Percentiles rank a stretch among this genome's conserved stretches.
Conservation (phyloP, 1,284 basidiomycete species). For the Xerocomus nothofagi region DNA sequence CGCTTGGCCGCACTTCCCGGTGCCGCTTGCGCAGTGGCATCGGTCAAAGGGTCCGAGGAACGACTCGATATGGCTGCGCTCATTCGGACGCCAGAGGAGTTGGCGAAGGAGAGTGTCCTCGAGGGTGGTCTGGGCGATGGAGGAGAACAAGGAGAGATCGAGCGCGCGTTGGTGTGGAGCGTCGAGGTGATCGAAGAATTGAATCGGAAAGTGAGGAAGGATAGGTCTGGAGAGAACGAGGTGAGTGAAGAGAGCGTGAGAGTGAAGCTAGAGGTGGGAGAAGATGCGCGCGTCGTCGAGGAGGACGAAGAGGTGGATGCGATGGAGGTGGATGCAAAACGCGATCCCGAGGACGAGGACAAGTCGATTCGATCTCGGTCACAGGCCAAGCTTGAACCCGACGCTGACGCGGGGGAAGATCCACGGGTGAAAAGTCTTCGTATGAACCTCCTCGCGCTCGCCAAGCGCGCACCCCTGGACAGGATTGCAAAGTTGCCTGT, state of each 20-base stretch:
- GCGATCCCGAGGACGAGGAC: conserved; percentile 3
- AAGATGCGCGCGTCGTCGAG: not conserved
- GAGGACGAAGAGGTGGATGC: conserved; percentile 10
- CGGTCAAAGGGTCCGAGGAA: conserved; percentile 43
- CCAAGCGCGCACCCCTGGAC: conserved; percentile 71
- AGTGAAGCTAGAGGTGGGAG: conserved; percentile 18
- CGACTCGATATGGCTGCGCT: conserved; percentile 69
- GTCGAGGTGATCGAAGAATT: conserved; percentile 28
- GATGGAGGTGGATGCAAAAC: conserved; percentile 29
- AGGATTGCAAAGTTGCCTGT: conserved; percentile 63
- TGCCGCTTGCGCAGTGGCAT: conserved; percentile 42
- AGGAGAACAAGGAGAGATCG: conserved; percentile 30
- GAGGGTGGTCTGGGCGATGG: conserved; percentile 18
- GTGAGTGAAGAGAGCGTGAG: conserved; percentile 33
- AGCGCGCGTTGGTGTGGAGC: conserved; percentile 30
- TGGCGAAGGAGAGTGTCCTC: conserved; percentile 55
- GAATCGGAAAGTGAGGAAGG: not conserved
- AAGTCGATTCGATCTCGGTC: conserved; percentile 1
- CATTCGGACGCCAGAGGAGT: conserved; percentile 59
- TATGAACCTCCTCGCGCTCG: conserved; percentile 68
- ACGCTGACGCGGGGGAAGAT: conserved; percentile 41
- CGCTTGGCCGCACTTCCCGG: conserved; percentile 32
- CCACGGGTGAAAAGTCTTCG: conserved; percentile 53
- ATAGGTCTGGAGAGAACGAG: conserved; percentile 37
- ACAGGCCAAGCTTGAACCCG: not conserved